Evolutionary conservation across 306 rosid genomes (phyloP), one percentile per base, ranked within the genome.

Genomic region (Neltuma alba): DNA sequence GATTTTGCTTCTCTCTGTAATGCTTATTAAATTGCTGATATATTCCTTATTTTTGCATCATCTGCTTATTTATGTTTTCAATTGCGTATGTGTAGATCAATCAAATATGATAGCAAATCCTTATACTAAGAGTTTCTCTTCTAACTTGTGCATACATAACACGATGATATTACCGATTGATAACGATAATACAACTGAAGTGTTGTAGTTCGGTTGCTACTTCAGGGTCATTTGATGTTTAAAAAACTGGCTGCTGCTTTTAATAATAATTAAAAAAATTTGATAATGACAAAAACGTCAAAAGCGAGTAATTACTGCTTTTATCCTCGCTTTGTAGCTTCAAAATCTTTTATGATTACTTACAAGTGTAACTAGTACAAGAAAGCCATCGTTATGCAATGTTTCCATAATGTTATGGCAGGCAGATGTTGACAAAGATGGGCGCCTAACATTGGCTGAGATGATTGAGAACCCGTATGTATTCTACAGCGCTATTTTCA

Each of bases 401-500:
- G 50, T 60, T 38, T 54, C 48, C 12, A 52, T 58, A 12, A 44
- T 86, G 64, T 80, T 64, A 57, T 86, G 85, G 75, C 93, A 93
- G 99, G 98, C 99, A 25, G 98, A 95, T 75, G 67, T 28, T 27
- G 87, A 95, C 87, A 93, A 91, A 85, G 98, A 95, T 78, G 93
- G 98, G 65, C 94, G 90, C 44, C 90, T 95, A 38, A 83, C 89
- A 52, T 83, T 90, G 97, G 21, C 79, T 42, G 99, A 95, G 92
- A 95, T 95, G 99, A 89, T 93, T 20, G 96, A 93, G 64, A 90
- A 89, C 84, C 99, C 99, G 1, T 93, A 95, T 72, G 98, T 91
- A 80, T 95, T 95, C 81, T 95, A 95, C 78, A 89, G 97, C 58
- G 94, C 98, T 76, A 91, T 95, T 83, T 95, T 93, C 88, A 90